These are phyloP conservation scores for Boletus reticuloceps DNA, from an alignment of 768 basidiomycete genomes.

Conservation along the genomic window DNA sequence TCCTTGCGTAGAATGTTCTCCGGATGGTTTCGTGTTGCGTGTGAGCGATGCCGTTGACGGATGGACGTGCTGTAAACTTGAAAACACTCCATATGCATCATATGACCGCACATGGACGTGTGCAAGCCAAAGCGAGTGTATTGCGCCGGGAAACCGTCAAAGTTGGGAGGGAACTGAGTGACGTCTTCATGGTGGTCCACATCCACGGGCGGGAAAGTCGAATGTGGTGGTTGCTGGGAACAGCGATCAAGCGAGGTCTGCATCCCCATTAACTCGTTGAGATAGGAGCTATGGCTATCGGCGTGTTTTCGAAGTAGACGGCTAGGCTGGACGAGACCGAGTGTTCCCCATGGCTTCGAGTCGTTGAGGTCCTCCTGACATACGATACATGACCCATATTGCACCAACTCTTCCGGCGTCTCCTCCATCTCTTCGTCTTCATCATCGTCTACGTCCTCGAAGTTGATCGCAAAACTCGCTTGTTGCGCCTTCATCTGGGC, in stretches of 20 bases:
- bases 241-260: constrained; percentile 65
- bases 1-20: constrained; percentile 93
- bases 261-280: constrained; percentile 71
- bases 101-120: constrained; percentile 87
- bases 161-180: constrained; percentile 51
- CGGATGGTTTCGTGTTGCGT: constrained; percentile 90
- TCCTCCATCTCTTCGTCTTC: constrained; percentile 49
- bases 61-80: constrained; percentile 86
- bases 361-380: constrained; percentile 91
- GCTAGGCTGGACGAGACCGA: constrained; percentile 88
- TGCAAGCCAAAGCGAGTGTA: constrained; percentile 84
- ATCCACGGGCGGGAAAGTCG: constrained; percentile 34
- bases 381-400: constrained; percentile 94
- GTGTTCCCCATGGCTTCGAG: constrained; percentile 73
- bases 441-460: constrained; percentile 73
- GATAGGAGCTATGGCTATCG: constrained; percentile 54
- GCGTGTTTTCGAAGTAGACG: constrained; percentile 77
- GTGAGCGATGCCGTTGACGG: constrained; percentile 80
- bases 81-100: constrained; percentile 97
- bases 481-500: constrained; percentile 94
- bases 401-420: constrained; percentile 45
- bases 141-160: constrained; percentile 70
- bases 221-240: constrained; percentile 23
- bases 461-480: constrained; percentile 77
- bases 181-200: constrained; percentile 26